A percentile compares a stretch with the other conserved stretches of the same genome.
Conservation (phyloP, 108 stramenopile genomes). For the Stephanodiscus minutulus region DNA sequence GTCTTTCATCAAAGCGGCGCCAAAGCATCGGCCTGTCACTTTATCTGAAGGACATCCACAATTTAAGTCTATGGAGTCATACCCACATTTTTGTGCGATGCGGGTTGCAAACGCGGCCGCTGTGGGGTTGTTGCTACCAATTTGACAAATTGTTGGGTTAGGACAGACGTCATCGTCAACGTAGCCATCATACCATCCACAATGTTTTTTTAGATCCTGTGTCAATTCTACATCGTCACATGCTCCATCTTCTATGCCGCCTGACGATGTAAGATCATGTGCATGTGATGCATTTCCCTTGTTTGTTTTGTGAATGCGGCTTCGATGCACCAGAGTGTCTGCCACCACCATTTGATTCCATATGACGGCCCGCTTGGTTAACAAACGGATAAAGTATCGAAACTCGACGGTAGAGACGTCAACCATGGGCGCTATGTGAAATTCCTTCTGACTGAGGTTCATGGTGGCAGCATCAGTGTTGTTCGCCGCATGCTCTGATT, state of each 20-base stretch:
- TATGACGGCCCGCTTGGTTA: conserved; percentile 57
- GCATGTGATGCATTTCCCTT: conserved; percentile 10
- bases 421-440: conserved; percentile 84
- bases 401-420: conserved; percentile 74
- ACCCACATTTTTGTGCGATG: conserved; percentile 51
- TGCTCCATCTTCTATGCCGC: background rate
- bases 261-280: conserved; percentile 5
- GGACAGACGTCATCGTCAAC: conserved; percentile 24
- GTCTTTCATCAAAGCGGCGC: conserved; percentile 58
- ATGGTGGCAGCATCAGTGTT: background rate
- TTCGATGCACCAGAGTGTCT: conserved; percentile 56
- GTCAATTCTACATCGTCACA: conserved; percentile 21
- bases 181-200: conserved; percentile 50
- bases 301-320: background rate
- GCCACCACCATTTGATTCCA: conserved; percentile 85
- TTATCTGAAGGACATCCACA: conserved; percentile 70
- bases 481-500: too few relatives aligned
- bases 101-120: conserved; percentile 45
- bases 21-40: conserved; percentile 57
- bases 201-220: conserved; percentile 33
- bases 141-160: conserved; percentile 73
- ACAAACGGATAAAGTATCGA: conserved; percentile 64
- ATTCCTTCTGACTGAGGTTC: conserved; percentile 47
- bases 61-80: conserved; percentile 81
- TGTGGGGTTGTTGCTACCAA: conserved; percentile 63